phyloP scores from a whole-genome alignment of 257 asterid species.

The Solanum clarkiae region DNA sequence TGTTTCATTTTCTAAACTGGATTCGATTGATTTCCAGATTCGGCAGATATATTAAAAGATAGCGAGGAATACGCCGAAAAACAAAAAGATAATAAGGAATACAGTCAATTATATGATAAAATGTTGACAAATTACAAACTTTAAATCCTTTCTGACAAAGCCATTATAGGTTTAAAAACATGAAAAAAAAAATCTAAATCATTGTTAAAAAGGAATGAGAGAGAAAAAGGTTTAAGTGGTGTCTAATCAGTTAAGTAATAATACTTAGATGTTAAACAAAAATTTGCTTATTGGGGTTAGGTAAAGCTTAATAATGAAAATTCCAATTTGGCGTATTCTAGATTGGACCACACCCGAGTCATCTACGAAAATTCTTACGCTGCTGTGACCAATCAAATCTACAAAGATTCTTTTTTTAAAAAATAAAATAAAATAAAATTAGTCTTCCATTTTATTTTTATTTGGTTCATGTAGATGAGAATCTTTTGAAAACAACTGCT shows the following conservation, averaged over 20 bases:
- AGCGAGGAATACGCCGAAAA: not conserved
- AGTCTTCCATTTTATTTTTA: not conserved
- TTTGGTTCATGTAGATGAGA: not conserved
- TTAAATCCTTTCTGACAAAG: not conserved
- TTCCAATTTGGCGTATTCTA: not conserved
- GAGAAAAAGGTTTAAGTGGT: slow-evolving; percentile 1
- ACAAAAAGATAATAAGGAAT: not conserved
- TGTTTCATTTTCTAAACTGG: not conserved
- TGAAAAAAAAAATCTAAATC: not conserved
- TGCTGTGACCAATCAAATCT: not conserved
- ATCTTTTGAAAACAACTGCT: rapidly evolving
- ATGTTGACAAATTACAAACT: not conserved
- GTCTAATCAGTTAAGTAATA: slow-evolving; percentile 13
- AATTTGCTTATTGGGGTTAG: slow-evolving; percentile 15
- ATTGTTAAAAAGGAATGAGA: not conserved
- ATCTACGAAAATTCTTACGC: not conserved
- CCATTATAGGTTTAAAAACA: not conserved
- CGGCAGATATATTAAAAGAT: not conserved
- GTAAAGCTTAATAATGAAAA: slow-evolving; percentile 15
- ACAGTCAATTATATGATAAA: not conserved
- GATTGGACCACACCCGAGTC: not conserved
- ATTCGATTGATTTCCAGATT: not conserved
- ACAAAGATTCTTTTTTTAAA: not conserved
- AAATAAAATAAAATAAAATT: not conserved
- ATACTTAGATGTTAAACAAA: not conserved